phyloP scores from a whole-genome alignment of 1,284 basidiomycete genomes.

The Boletus hoseneyae region DNA sequence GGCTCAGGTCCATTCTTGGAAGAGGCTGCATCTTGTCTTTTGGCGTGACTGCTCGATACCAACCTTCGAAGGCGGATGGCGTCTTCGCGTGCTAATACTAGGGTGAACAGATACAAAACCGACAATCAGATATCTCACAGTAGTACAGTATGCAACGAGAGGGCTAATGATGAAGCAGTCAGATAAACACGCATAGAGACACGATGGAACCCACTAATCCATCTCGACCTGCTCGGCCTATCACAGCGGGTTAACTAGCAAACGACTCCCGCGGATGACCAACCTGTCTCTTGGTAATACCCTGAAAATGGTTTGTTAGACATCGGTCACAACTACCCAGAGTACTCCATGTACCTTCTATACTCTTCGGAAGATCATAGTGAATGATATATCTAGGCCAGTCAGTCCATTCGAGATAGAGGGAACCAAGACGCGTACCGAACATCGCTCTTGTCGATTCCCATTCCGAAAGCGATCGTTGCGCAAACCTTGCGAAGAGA shows the following conservation, averaged over 20 bases:
- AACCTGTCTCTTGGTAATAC: slow-evolving; percentile 87
- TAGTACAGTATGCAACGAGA: slow-evolving; percentile 82
- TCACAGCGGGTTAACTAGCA: slow-evolving; percentile 2
- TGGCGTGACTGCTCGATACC: slow-evolving; percentile 48
- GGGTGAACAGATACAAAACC: slow-evolving; percentile 4
- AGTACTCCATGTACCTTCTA: slow-evolving; percentile 61
- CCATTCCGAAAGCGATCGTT: slow-evolving; percentile 84
- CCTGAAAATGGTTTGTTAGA: slow-evolving; percentile 44
- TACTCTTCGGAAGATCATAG: slow-evolving; percentile 78
- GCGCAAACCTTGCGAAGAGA: slow-evolving; percentile 49
- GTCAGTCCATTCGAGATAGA: slow-evolving; percentile 9
- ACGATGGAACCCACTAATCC: slow-evolving; percentile 51
- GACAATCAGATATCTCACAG: slow-evolving; percentile 44
- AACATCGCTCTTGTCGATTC: slow-evolving; percentile 83
- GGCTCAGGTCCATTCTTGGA: slow-evolving; percentile 52
- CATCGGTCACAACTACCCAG: neutral
- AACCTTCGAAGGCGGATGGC: slow-evolving; percentile 52
- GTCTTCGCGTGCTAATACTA: slow-evolving; percentile 68
- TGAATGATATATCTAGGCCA: slow-evolving; percentile 66
- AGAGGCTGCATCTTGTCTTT: slow-evolving; percentile 39
- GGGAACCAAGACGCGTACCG: slow-evolving; percentile 42
- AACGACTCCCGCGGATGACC: slow-evolving; percentile 8
- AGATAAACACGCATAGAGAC: neutral
- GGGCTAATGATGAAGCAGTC: slow-evolving; percentile 42
- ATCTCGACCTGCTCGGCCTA: slow-evolving; percentile 82